These are phyloP conservation scores for Botryosphaeria agaves DNA, from an alignment of 2,329 filamentous ascomycete genomes.

Conservation along the genomic window DNA sequence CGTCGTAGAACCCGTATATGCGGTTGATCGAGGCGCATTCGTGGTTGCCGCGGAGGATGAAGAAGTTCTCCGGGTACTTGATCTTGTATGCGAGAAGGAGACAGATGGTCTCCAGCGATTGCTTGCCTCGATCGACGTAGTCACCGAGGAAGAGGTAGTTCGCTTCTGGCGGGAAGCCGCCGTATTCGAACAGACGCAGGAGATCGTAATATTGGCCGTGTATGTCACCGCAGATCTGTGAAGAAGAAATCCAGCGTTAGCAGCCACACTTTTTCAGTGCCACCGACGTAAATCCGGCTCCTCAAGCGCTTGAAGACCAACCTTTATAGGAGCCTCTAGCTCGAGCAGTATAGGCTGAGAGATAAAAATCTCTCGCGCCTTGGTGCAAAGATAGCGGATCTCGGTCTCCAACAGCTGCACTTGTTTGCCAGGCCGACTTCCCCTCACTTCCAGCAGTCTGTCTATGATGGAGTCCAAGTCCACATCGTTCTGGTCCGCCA, in stretches of 20 bases:
- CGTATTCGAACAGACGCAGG: constrained; percentile 92
- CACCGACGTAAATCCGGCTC: not conserved
- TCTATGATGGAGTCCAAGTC: constrained; percentile 99
- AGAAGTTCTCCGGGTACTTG: constrained; percentile 99
- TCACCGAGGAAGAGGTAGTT: constrained; percentile 99
- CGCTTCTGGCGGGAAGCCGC: constrained; percentile 92
- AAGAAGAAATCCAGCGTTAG: not conserved
- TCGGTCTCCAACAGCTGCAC: constrained; percentile 92
- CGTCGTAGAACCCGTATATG: constrained; percentile 95
- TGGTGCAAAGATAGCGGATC: constrained; percentile 94
- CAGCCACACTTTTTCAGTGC: not conserved
- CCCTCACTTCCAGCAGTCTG: constrained; percentile 89
- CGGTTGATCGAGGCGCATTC: constrained; percentile 93
- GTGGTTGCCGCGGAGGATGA: constrained; percentile 84
- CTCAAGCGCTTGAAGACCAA: constrained; percentile 25
- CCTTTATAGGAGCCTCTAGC: constrained; percentile 97
- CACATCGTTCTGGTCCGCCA: constrained; percentile 74
- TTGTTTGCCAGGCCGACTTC: constrained; percentile 95
- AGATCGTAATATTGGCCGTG: constrained; percentile 99
- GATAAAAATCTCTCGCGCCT: constrained; percentile 98
- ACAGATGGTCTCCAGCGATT: constrained; percentile 97
- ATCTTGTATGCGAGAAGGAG: constrained; percentile 97
- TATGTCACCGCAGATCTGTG: constrained; percentile 94
- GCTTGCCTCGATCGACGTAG: constrained; percentile 97
- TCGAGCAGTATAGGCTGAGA: constrained; percentile 96